These are phyloP conservation scores for Microdochium bolleyi DNA, from an alignment of 2,329 filamentous ascomycete genomes.

Conservation along the genomic window DNA sequence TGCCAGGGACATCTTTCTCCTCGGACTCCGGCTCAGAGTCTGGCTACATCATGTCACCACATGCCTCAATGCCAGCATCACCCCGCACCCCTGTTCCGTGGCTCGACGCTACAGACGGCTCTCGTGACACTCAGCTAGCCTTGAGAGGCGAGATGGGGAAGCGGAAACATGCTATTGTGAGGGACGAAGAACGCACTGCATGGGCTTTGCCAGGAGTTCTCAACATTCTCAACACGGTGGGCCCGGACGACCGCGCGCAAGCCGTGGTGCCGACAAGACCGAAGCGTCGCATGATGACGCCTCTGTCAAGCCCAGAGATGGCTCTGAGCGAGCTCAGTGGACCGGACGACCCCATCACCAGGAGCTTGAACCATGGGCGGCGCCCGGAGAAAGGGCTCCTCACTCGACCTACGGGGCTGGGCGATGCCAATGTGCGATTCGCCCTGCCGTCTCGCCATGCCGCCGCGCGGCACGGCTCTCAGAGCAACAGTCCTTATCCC, in stretches of 20 bases:
- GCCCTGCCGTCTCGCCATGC: neutral
- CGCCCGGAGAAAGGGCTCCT: neutral
- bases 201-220: neutral
- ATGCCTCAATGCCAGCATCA: neutral
- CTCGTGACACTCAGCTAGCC: neutral
- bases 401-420: neutral
- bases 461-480: neutral
- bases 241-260: neutral
- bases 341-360: neutral
- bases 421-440: neutral
- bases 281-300: neutral
- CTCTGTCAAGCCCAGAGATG: neutral
- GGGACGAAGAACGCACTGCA: neutral
- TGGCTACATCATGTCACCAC: neutral
- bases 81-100: neutral
- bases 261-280: neutral
- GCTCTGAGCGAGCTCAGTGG: neutral
- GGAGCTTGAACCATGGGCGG: neutral
- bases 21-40: neutral
- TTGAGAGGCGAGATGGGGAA: neutral
- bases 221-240: neutral
- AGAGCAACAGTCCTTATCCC: neutral
- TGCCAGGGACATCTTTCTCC: neutral
- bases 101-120: neutral
- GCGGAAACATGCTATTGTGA: neutral